These are phyloP conservation scores for Clonostachys chloroleuca DNA, from an alignment of 2,329 filamentous ascomycete genomes.

Conservation along the genomic window DNA sequence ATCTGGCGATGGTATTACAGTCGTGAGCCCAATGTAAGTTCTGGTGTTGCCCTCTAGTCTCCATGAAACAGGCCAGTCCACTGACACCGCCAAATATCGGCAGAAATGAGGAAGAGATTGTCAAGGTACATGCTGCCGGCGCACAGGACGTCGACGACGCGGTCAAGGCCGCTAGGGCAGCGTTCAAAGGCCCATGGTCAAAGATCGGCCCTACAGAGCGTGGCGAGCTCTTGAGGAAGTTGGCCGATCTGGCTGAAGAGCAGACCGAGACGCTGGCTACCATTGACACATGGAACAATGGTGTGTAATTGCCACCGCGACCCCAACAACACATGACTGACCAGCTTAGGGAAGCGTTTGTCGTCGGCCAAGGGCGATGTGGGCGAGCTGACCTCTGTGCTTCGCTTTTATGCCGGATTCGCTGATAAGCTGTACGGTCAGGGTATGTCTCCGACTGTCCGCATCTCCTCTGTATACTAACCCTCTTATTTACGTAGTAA, in stretches of 20 bases:
- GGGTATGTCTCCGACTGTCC: too few species aligned
- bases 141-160: conserved; percentile 10
- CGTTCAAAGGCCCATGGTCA: conserved; percentile 64
- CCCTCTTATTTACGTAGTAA: conserved; percentile 30
- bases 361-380: conserved; percentile 59
- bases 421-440: conserved; percentile 49
- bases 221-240: conserved; percentile 61
- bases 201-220: conserved; percentile 60
- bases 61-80: too few species aligned
- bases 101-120: conserved; percentile 6
- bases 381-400: too few species aligned
- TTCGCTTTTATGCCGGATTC: conserved; percentile 54
- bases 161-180: conserved; percentile 47
- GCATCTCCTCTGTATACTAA: too few species aligned
- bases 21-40: conserved; percentile 6
- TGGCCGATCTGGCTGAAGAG: conserved; percentile 63
- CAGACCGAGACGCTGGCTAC: conserved; percentile 42
- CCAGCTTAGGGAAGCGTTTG: conserved; percentile 63
- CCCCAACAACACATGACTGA: conserved; percentile 55
- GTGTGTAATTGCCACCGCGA: conserved; percentile 16
- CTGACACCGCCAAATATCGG: too few species aligned
- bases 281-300: conserved; percentile 71
- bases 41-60: too few species aligned
- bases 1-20: conserved; percentile 5
- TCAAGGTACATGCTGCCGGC: conserved; percentile 5